These are phyloP conservation scores for Meredithiella fracta DNA, from an alignment of 2,329 filamentous ascomycete genomes.

Conservation along the genomic window DNA sequence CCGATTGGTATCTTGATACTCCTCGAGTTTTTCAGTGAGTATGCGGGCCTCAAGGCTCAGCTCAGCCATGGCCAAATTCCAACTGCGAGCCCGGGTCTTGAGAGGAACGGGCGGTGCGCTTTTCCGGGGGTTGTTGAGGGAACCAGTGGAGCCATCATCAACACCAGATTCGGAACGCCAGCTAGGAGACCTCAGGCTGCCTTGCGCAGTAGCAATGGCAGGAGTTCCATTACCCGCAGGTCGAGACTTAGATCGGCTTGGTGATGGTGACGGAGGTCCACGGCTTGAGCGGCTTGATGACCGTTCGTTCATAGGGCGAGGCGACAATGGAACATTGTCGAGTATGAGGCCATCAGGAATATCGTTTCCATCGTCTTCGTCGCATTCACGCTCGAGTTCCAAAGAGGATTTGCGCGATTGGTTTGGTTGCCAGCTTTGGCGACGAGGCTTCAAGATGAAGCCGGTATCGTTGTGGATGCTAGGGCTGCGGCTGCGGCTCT, in stretches of 20 bases:
- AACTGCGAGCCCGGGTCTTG: constrained; percentile 51
- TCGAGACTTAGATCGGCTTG: constrained; percentile 25
- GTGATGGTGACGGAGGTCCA: constrained; percentile 11
- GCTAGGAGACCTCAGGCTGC: constrained; percentile 40
- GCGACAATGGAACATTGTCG: constrained; percentile 70
- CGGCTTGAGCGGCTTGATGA: constrained; percentile 8
- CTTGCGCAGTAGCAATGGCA: constrained; percentile 39
- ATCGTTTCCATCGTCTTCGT: constrained; percentile 58
- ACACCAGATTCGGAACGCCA: constrained; percentile 32
- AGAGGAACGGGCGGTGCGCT: constrained; percentile 22
- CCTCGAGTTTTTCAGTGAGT: constrained; percentile 65
- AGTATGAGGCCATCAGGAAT: constrained; percentile 65
- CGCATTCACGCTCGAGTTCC: constrained; percentile 60
- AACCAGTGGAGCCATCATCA: constrained; percentile 15
- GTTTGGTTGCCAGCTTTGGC: constrained; percentile 58
- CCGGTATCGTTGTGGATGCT: constrained; percentile 28
- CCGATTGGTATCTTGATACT: constrained; percentile 45
- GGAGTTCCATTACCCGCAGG: constrained; percentile 50
- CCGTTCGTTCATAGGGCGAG: constrained; percentile 43
- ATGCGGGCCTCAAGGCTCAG: constrained; percentile 57
- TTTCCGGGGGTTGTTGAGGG: constrained; percentile 18
- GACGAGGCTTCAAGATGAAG: constrained; percentile 26
- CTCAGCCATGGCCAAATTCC: constrained; percentile 52
- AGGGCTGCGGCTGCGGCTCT: constrained; percentile 34
- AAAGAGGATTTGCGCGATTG: constrained; percentile 48